These are phyloP conservation scores for Globisporangium paddicum DNA, from an alignment of 352 stramenopile species.

Conservation along the genomic window DNA sequence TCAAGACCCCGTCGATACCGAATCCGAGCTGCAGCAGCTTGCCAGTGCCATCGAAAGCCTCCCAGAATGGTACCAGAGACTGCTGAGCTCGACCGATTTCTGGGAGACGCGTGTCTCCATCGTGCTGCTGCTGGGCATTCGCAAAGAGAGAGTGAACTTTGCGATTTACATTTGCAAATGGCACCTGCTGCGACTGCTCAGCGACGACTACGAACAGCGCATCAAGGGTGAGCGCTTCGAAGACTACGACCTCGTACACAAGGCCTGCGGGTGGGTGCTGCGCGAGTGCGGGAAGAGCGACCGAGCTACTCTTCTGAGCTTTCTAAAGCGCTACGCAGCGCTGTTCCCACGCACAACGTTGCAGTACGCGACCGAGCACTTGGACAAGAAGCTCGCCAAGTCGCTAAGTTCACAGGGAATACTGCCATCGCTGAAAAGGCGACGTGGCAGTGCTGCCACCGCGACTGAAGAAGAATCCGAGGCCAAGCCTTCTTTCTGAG, in stretches of 20 bases:
- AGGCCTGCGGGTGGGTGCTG: conserved; percentile 19
- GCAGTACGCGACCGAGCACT: conserved; percentile 21
- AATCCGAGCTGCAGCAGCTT: neutral
- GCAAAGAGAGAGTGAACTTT: neutral
- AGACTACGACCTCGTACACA: conserved; percentile 20
- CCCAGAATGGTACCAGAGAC: conserved; percentile 15
- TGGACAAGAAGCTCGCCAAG: conserved; percentile 9
- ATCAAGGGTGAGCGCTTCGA: conserved; percentile 11
- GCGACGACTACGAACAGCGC: conserved; percentile 9
- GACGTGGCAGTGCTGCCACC: neutral
- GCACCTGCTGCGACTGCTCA: conserved; percentile 7
- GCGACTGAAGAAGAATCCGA: neutral
- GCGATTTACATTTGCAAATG: conserved; percentile 5
- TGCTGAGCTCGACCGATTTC: conserved; percentile 14
- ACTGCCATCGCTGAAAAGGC: neutral
- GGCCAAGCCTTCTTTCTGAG: neutral
- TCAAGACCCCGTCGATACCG: neutral
- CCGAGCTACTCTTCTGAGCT: neutral
- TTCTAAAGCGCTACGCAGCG: conserved; percentile 11
- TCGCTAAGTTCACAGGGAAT: conserved; percentile 1
- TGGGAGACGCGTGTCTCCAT: conserved; percentile 21
- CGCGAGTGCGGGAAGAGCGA: conserved; percentile 11
- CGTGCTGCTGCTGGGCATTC: conserved; percentile 8
- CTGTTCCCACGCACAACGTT: conserved; percentile 14
- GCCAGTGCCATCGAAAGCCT: neutral